Conservation (phyloP, 192 early-diverging fungal genomes). For the Obelidium mucronatum region DNA sequence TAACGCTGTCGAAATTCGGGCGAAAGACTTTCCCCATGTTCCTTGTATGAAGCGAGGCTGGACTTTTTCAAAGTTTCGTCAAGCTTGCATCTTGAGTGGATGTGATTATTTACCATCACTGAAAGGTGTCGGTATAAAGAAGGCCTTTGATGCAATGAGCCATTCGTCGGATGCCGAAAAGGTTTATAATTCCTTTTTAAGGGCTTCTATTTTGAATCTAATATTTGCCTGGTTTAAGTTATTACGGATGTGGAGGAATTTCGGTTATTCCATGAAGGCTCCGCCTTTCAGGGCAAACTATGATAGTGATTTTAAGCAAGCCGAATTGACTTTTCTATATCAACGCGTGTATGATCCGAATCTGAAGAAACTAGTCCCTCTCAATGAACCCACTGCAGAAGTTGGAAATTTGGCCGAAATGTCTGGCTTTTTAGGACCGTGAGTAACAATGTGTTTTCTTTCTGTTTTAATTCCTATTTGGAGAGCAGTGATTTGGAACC, state of each 20-base stretch:
- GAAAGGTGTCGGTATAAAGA: constrained; percentile 87
- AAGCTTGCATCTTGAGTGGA: constrained; percentile 97
- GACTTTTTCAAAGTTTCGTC: constrained; percentile 69
- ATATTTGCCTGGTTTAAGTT: constrained; percentile 19
- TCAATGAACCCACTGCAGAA: constrained; percentile 45
- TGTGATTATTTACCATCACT: constrained; percentile 93
- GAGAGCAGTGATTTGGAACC: constrained; percentile 1
- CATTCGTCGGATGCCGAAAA: constrained; percentile 31
- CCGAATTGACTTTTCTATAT: constrained; percentile 88
- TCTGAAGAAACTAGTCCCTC: constrained; percentile 54
- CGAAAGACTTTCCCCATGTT: constrained; percentile 55
- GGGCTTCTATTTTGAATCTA: background rate
- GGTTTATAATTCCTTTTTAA: constrained; percentile 3
- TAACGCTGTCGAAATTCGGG: constrained; percentile 68
- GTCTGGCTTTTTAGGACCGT: constrained; percentile 21
- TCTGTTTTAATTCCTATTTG: background rate
- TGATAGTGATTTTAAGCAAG: constrained; percentile 68
- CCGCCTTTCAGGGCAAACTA: constrained; percentile 73
- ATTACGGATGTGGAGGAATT: constrained; percentile 52
- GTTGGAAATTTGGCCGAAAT: background rate
- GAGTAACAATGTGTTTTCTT: background rate
- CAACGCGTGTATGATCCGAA: constrained; percentile 88
- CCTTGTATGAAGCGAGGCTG: constrained; percentile 57
- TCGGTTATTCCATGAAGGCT: constrained; percentile 53
- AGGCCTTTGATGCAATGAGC: constrained; percentile 52